Percentiles rank a stretch among this genome's conserved stretches.
Evolutionary conservation across 805 yeast genomes (phyloP).

Genomic region (Metschnikowia continentalis): DNA sequence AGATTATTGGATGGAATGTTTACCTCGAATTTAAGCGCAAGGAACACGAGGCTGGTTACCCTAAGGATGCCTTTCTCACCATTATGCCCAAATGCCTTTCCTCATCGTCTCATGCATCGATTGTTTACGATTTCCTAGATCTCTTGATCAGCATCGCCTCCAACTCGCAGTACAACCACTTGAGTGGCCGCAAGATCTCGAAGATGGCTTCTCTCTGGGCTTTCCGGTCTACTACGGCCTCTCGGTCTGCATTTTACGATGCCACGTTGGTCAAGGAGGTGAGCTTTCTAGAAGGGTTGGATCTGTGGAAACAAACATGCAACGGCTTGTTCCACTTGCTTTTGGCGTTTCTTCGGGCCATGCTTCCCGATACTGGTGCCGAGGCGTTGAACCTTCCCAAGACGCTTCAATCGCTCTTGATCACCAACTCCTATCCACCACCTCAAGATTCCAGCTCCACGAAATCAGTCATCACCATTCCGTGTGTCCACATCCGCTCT

Average conservation of each 20-base stretch:
- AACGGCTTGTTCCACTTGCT: slow-evolving; percentile 83
- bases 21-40: slow-evolving; percentile 63
- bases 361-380: slow-evolving; percentile 64
- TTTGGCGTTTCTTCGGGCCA: slow-evolving; percentile 70
- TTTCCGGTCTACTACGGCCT: slow-evolving; percentile 35
- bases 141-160: slow-evolving; percentile 72
- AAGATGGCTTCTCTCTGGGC: slow-evolving; percentile 90
- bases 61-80: slow-evolving; percentile 69
- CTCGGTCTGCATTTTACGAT: slow-evolving; percentile 31
- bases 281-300: slow-evolving; percentile 63
- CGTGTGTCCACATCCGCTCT: slow-evolving; percentile 57
- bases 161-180: slow-evolving; percentile 69
- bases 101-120: slow-evolving; percentile 84
- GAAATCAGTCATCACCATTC: slow-evolving; percentile 47
- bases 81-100: slow-evolving; percentile 81
- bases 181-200: slow-evolving; percentile 76
- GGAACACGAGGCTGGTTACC: slow-evolving; percentile 63
- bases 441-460: slow-evolving; percentile 32
- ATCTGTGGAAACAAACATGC: slow-evolving; percentile 74
- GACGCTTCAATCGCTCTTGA: slow-evolving; percentile 59
- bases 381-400: slow-evolving; percentile 59
- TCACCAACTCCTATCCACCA: slow-evolving; percentile 63
- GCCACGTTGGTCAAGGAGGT: slow-evolving; percentile 32
- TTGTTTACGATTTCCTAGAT: slow-evolving; percentile 84
- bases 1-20: slow-evolving; percentile 82